Base-by-base conservation (phyloP, 2,329 filamentous ascomycete genomes). In the Colletotrichum nymphaeae region DNA sequence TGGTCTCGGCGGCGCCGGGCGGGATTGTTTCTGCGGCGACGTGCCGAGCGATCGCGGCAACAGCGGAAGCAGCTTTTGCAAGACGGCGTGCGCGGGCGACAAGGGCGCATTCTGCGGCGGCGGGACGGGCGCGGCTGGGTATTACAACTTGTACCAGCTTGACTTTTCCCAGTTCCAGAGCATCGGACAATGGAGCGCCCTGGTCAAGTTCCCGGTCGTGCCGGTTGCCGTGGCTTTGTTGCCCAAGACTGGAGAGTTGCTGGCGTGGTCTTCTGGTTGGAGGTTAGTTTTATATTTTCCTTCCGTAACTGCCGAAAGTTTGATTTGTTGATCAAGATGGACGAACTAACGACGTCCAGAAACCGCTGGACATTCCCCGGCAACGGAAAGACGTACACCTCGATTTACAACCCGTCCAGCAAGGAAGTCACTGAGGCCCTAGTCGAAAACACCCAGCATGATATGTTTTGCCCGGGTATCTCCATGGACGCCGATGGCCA, bases 391-490 rank as follows among this genome's bases (percentile, higher is more conserved):
- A 42, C 37, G 14, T 19, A 59, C 4, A 42, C 22, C 6, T 59
- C 73, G 2, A 67, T 74, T 0, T 76, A 67, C 3, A 74, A 74
- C 57, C 12, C 67, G 53, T 19, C 22, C 42, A 35, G 64, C 1
- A 75, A 74, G 26, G 42, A 76, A 16, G 69, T 81, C 22, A 76
- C 78, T n/a, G 60, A 78, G 22, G 76, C 75, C 19, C 78, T 77
- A 37, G 77, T 83, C 4, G 78, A 79, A 37, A 77, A 86, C 69
- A 88, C 85, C 0, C 74, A 82, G 2, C 86, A 88, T 73, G 86
- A 88, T 75, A 89, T 89, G 87, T 89, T 89, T 74, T 90, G 88
- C 75, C 87, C 88, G 0, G 88, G 88, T 1, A 87, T 90, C 60
- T 86, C 84, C 5, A 78, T 86, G 7, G 85, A 87, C 72, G 83